Evolutionary conservation across 352 stramenopile genomes (phyloP), one percentile per base, ranked within the genome.

Genomic region (Pythium pyrilobum): DNA sequence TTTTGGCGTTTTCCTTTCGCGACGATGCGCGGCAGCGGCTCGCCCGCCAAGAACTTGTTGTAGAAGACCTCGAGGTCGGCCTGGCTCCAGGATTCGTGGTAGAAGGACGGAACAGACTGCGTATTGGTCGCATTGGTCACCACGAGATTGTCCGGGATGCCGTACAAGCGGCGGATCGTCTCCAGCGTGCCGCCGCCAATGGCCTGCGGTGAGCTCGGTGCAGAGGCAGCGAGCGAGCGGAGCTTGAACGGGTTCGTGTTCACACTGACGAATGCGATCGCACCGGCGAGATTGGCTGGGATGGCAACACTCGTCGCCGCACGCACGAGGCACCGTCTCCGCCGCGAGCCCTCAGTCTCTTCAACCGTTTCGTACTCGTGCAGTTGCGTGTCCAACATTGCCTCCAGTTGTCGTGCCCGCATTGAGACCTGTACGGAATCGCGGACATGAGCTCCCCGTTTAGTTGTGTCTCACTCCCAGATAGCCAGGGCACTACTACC

Each of bases 31-130:
- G 84, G 84, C 5, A 74, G 37, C 1, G 24, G 62, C 6, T 86
- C 67, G 4, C 64, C 67, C 3, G 75, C 71, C 23, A 89, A 52
- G 33, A 67, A 89, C 32, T 74, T 20, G 0, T 74, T 63, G 44
- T 71, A 83, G 52, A 94, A 94, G 9, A 51, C 58, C 15, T 66
- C 31, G 23, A 94, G 62, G 48, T 94, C 84, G 2, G 60, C 47
- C 0, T 66, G 69, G 36, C 64, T 77, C 50, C 73, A 94, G 7
- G 64, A 71, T 42, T 94, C 84, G 4, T 72, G 57, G 66, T 90
- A 94, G 45, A 94, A 94, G 15, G 83, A 90, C 25, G 84, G 76
- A 9, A 90, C 56, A 9, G 62, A 68, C 56, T 94, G 84, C 15
- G 67, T 59, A 41, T 81, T 91, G 34, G 42, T 69, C 4, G 65